phyloP scores from a whole-genome alignment of 495 filamentous ascomycete genomes.

The Aspergillus haitiensis region DNA sequence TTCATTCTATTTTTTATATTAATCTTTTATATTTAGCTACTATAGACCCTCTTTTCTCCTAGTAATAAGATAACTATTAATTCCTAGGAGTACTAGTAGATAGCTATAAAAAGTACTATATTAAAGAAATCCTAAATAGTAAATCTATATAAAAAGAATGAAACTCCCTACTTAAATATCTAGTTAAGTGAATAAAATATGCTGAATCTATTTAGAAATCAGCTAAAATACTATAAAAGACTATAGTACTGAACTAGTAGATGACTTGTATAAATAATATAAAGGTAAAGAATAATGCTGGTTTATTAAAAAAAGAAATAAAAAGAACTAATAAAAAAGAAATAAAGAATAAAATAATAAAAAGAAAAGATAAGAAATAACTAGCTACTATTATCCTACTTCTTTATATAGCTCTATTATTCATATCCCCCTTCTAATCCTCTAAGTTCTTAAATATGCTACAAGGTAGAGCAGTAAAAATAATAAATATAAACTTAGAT shows the following conservation, averaged over 20 bases:
- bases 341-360: background rate
- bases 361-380: too few relatives aligned
- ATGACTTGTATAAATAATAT: background rate
- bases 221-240: too few relatives aligned
- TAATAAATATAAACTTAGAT: background rate
- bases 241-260: too few relatives aligned
- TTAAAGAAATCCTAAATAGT: background rate
- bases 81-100: background rate
- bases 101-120: background rate
- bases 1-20: slow-evolving; percentile 4
- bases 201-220: background rate
- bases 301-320: background rate
- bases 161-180: background rate
- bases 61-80: background rate
- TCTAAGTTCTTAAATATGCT: too few relatives aligned
- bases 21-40: background rate
- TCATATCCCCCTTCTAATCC: too few relatives aligned
- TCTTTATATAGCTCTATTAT: too few relatives aligned
- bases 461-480: too few relatives aligned
- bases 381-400: too few relatives aligned
- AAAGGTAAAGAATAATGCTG: background rate
- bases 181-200: background rate
- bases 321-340: background rate
- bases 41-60: background rate
- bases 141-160: background rate